A percentile compares a stretch with the other conserved stretches of the same genome.
phyloP scores from a whole-genome alignment of 441 rosid species.

The Arabidopsis hybrid region DNA sequence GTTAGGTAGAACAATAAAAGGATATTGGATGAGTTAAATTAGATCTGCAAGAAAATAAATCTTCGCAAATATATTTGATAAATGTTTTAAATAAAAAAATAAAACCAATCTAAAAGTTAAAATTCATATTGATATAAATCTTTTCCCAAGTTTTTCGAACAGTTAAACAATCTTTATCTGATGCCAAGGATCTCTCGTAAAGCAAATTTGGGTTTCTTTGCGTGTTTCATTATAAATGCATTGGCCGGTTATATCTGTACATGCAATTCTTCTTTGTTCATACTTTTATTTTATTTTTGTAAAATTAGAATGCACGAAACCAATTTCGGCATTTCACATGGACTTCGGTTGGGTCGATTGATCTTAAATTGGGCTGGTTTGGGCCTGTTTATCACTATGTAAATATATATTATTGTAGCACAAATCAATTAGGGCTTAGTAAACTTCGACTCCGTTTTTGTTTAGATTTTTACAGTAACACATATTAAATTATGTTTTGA shows the following conservation, averaged over 20 bases:
- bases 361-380: not conserved
- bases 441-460: not conserved
- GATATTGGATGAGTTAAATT: not conserved
- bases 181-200: slow-evolving; percentile 3
- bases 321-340: not conserved
- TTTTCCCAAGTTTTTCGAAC: not conserved
- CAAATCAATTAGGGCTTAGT: not conserved
- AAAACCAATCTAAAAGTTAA: not conserved
- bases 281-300: not conserved
- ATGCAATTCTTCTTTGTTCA: not conserved
- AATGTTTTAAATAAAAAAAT: not conserved
- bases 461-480: no score
- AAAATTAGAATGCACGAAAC: not conserved
- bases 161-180: slow-evolving; percentile 31
- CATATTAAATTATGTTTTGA: no score
- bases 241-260: slow-evolving; percentile 25
- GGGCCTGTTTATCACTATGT: not conserved
- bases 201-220: slow-evolving; percentile 29
- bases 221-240: slow-evolving; percentile 17
- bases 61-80: not conserved
- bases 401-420: not conserved
- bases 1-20: slow-evolving; percentile 25
- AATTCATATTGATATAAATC: not conserved
- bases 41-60: not conserved
- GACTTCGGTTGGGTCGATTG: not conserved